Conservation (phyloP, 1,139 yeast species). For the Arxiozyma telluris region DNA sequence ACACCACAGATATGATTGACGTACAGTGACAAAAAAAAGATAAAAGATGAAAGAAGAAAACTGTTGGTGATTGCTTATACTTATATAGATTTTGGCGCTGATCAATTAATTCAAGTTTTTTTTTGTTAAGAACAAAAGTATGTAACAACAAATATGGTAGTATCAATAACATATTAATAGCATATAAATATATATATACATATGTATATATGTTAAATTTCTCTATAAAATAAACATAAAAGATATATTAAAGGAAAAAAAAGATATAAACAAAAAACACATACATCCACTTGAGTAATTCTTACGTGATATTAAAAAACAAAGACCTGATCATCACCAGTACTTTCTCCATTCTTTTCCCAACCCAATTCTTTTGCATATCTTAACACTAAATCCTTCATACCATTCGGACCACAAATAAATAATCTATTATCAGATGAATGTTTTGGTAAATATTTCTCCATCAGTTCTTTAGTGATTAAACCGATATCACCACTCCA, state of each 20-base stretch:
- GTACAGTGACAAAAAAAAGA: background rate
- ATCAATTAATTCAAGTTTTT: background rate
- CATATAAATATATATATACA: background rate
- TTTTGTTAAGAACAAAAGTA: background rate
- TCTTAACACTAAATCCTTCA: constrained; percentile 47
- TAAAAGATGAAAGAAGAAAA: background rate
- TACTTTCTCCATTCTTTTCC: constrained; percentile 37
- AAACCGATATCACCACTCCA: constrained; percentile 58
- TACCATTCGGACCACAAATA: constrained; percentile 69
- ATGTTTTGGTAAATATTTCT: constrained; percentile 43
- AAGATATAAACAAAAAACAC: background rate
- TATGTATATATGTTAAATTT: background rate
- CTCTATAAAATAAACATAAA: background rate
- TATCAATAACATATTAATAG: background rate
- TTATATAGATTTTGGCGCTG: background rate
- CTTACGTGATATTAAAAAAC: constrained; percentile 38
- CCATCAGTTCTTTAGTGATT: constrained; percentile 49
- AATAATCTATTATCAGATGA: constrained; percentile 44
- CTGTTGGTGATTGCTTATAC: background rate
- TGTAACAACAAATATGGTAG: background rate
- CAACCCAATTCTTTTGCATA: constrained; percentile 55
- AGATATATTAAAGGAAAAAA: background rate
- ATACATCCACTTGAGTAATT: background rate
- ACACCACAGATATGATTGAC: constrained; percentile 17
- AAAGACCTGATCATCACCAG: constrained; percentile 59